These are phyloP conservation scores for Physaria fendleri DNA, from an alignment of 345 rosid genomes.

Conservation along the genomic window DNA sequence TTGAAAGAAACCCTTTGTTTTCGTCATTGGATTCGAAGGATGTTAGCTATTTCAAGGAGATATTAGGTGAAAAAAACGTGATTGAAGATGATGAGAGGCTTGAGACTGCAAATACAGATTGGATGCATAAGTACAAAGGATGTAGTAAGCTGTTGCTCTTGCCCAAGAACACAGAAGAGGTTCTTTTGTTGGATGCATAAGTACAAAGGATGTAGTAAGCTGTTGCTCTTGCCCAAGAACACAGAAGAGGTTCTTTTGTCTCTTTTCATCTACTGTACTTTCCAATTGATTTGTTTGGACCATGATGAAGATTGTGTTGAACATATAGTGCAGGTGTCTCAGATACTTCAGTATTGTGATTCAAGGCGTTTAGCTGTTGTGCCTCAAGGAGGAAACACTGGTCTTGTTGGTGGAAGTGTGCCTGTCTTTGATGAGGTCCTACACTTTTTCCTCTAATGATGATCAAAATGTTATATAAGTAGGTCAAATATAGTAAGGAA, in stretches of 20 bases:
- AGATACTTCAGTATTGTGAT: conserved; percentile 71
- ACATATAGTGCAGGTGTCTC: conserved; percentile 55
- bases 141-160: conserved; percentile 77
- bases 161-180: conserved; percentile 74
- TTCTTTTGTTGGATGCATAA: too few relatives aligned
- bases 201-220: too few relatives aligned
- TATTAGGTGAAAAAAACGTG: conserved; percentile 67
- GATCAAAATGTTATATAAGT: background rate
- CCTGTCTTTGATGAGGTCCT: conserved; percentile 93
- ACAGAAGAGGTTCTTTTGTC: too few relatives aligned
- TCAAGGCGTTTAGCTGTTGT: conserved; percentile 81
- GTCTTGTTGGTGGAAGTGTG: conserved; percentile 98
- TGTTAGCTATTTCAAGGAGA: conserved; percentile 49
- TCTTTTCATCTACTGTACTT: background rate
- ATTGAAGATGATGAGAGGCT: conserved; percentile 73
- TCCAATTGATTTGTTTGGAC: background rate
- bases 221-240: too few relatives aligned
- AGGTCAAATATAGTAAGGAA: background rate
- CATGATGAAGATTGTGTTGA: background rate
- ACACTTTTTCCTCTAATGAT: background rate
- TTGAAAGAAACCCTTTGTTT: conserved; percentile 63
- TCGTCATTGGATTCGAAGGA: conserved; percentile 59
- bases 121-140: conserved; percentile 85
- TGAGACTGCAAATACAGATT: conserved; percentile 72
- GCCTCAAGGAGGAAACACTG: conserved; percentile 98